A percentile compares a stretch with the other conserved stretches of the same genome.
These are phyloP conservation scores for Pueraria montana DNA, from an alignment of 306 rosid genomes.

Conservation along the genomic window DNA sequence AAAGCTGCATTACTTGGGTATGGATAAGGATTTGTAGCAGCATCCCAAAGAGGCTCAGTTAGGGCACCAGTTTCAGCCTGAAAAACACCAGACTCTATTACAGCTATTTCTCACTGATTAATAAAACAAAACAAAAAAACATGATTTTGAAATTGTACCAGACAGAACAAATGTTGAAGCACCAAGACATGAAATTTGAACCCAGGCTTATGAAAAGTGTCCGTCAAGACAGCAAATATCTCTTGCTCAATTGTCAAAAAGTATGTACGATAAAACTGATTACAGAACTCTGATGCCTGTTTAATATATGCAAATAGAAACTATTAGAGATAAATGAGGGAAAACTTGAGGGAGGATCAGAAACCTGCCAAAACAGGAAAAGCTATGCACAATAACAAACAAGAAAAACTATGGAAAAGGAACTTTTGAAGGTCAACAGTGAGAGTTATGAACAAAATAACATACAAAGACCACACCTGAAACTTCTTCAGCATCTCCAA, in stretches of 20 bases:
- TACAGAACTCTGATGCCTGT: slow-evolving; percentile 90
- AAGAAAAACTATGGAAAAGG: slow-evolving; percentile 12
- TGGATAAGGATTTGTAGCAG: slow-evolving; percentile 67
- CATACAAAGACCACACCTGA: slow-evolving; percentile 63
- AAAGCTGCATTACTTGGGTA: slow-evolving; percentile 81
- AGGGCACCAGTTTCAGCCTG: slow-evolving; percentile 83
- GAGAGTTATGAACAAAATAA: slow-evolving; percentile 1
- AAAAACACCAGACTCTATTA: slow-evolving; percentile 24
- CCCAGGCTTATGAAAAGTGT: slow-evolving; percentile 98
- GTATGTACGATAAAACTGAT: slow-evolving; percentile 86
- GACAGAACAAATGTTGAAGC: slow-evolving; percentile 93
- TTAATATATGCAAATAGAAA: slow-evolving; percentile 10
- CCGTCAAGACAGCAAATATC: slow-evolving; percentile 94
- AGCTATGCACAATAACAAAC: not conserved
- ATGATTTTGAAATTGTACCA: slow-evolving; percentile 58
- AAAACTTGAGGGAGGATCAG: not conserved
- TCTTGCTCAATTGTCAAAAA: slow-evolving; percentile 90
- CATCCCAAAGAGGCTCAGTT: slow-evolving; percentile 96
- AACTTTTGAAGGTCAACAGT: not conserved
- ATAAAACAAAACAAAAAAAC: not conserved
- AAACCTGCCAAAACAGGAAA: slow-evolving; percentile 16
- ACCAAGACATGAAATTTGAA: slow-evolving; percentile 97
- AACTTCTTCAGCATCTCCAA: slow-evolving; percentile 88
- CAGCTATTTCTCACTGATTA: not conserved
- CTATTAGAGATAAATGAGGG: not conserved